These are phyloP conservation scores for Rhodotorula toruloides DNA, from an alignment of 768 basidiomycete genomes.

Conservation along the genomic window DNA sequence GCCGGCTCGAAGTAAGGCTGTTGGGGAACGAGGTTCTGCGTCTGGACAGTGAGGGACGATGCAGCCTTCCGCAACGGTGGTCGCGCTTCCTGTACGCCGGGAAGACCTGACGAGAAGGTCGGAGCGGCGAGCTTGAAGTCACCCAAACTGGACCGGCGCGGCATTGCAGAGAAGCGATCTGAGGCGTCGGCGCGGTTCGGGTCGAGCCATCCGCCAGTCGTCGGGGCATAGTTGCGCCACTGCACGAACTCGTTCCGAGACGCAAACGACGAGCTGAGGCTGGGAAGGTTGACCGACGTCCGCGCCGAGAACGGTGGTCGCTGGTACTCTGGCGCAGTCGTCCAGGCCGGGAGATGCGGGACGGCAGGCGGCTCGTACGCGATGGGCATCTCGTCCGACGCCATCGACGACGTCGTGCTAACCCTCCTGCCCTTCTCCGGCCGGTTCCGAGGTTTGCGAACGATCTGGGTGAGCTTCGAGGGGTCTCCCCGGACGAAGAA, in stretches of 20 bases:
- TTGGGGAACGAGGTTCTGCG: background rate
- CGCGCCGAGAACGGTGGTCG: conserved; percentile 4
- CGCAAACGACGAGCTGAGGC: conserved; percentile 2
- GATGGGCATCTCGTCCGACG: background rate
- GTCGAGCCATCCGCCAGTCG: conserved; percentile 15
- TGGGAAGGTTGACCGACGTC: background rate
- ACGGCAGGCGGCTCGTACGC: background rate
- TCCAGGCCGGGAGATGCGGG: background rate
- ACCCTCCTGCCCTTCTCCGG: conserved; percentile 8
- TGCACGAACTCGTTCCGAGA: background rate
- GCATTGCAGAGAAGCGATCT: background rate
- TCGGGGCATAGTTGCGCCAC: conserved; percentile 24
- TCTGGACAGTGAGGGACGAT: background rate
- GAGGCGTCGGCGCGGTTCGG: background rate
- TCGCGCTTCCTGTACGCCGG: background rate
- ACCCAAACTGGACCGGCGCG: conserved; percentile 11
- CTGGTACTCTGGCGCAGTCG: too few relatives aligned
- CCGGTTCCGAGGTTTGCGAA: conserved; percentile 11
- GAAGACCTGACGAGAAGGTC: background rate
- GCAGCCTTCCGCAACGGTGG: background rate
- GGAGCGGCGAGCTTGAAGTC: background rate
- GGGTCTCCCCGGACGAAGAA: conserved; percentile 29
- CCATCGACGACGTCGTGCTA: background rate
- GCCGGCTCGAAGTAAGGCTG: background rate
- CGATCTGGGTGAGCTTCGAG: conserved; percentile 21